phyloP scores from a whole-genome alignment of 2,329 filamentous ascomycete species.

The Pyrenochaeta sp. region DNA sequence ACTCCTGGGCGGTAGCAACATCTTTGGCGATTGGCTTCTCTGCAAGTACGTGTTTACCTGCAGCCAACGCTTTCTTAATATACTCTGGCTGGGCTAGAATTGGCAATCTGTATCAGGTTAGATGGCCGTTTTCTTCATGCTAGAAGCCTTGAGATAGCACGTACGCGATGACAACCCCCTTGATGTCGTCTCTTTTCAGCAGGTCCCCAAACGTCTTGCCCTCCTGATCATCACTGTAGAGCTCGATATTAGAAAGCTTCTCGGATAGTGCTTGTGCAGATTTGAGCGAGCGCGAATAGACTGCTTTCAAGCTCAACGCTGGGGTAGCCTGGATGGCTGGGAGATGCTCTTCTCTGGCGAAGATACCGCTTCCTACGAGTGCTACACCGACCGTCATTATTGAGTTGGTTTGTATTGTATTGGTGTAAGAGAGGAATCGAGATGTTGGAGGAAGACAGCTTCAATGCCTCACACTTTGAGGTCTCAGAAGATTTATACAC shows the following conservation, averaged over 20 bases:
- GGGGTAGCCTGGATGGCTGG: constrained; percentile 67
- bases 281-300: constrained; percentile 70
- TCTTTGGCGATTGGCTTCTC: constrained; percentile 75
- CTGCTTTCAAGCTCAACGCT: constrained; percentile 66
- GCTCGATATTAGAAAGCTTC: constrained; percentile 55
- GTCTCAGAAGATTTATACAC: neutral
- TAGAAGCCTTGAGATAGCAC: constrained; percentile 13
- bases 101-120: constrained; percentile 58
- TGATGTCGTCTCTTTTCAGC: constrained; percentile 63
- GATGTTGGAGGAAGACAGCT: neutral
- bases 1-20: constrained; percentile 58
- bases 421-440: neutral
- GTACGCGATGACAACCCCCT: constrained; percentile 64
- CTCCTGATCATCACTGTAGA: constrained; percentile 66
- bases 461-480: neutral
- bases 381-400: constrained; percentile 61
- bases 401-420: neutral
- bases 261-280: constrained; percentile 59
- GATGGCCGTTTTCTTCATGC: neutral
- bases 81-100: constrained; percentile 68
- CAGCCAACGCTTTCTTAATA: constrained; percentile 66
- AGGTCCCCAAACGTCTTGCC: constrained; percentile 61
- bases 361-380: constrained; percentile 70
- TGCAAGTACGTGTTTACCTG: constrained; percentile 74
- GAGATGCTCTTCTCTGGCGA: constrained; percentile 67